Evolutionary conservation across 2,329 filamentous ascomycete genomes (phyloP).

Genomic region (Penicillium rolfsii): DNA sequence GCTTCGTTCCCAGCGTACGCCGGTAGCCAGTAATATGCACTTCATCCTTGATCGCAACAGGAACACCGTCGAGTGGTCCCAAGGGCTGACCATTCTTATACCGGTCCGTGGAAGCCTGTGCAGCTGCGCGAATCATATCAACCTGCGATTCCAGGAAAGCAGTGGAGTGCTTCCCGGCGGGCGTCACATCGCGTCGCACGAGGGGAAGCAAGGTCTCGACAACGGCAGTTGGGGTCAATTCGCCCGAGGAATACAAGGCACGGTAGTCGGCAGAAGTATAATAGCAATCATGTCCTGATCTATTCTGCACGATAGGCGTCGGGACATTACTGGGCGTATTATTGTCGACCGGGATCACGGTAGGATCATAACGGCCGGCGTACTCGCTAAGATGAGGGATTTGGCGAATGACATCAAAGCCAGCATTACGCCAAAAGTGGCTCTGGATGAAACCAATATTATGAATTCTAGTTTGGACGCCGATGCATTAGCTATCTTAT

Average conservation of each 20-base stretch:
- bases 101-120: slow-evolving; percentile 71
- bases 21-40: slow-evolving; percentile 71
- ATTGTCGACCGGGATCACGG: slow-evolving; percentile 54
- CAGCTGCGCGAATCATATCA: slow-evolving; percentile 67
- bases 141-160: slow-evolving; percentile 72
- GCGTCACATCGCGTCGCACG: slow-evolving; percentile 62
- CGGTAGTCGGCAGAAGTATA: slow-evolving; percentile 77
- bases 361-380: slow-evolving; percentile 59
- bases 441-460: slow-evolving; percentile 64
- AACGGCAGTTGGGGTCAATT: slow-evolving; percentile 72
- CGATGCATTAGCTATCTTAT: slow-evolving; percentile 4
- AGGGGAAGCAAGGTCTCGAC: slow-evolving; percentile 71
- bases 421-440: slow-evolving; percentile 72
- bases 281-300: slow-evolving; percentile 53
- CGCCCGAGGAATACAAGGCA: slow-evolving; percentile 70
- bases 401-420: slow-evolving; percentile 62
- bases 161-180: slow-evolving; percentile 64
- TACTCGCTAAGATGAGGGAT: slow-evolving; percentile 60
- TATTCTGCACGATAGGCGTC: slow-evolving; percentile 40
- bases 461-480: slow-evolving; percentile 53
- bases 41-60: slow-evolving; percentile 83
- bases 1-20: slow-evolving; percentile 65
- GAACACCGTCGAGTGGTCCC: slow-evolving; percentile 77
- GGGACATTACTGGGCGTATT: slow-evolving; percentile 17
- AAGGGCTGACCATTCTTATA: slow-evolving; percentile 69